phyloP scores from a whole-genome alignment of 805 yeast genomes.

The Candida loeiensis region DNA sequence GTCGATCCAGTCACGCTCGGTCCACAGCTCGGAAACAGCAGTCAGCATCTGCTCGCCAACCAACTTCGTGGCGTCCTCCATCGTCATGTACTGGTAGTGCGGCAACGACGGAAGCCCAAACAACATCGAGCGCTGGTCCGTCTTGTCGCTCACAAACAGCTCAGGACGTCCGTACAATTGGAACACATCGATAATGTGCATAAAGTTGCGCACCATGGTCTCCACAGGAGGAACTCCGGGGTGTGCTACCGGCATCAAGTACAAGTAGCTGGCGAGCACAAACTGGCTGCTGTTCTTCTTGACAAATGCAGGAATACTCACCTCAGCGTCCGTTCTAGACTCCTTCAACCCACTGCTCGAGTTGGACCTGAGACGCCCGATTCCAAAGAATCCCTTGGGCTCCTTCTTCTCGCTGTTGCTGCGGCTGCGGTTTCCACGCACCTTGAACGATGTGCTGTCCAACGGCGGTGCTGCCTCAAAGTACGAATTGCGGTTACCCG shows the following conservation, averaged over 20 bases:
- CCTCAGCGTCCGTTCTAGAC: too few species aligned
- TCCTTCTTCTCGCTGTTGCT: not conserved
- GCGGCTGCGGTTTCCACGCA: constrained; percentile 6
- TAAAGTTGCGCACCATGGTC: constrained; percentile 64
- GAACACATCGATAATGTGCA: constrained; percentile 70
- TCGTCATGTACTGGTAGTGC: constrained; percentile 52
- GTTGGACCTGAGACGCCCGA: constrained; percentile 1
- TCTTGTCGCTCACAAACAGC: constrained; percentile 69
- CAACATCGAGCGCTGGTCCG: constrained; percentile 59
- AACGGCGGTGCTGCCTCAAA: constrained; percentile 7
- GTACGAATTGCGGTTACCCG: constrained; percentile 4
- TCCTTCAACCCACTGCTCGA: too few species aligned
- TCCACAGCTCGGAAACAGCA: constrained; percentile 25
- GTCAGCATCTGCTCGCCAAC: constrained; percentile 17
- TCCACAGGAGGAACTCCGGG: constrained; percentile 70
- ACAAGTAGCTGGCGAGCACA: constrained; percentile 42
- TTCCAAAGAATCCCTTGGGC: not conserved
- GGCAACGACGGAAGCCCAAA: constrained; percentile 78
- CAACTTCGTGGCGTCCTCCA: constrained; percentile 21
- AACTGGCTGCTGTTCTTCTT: constrained; percentile 27
- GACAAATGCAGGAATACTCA: constrained; percentile 21
- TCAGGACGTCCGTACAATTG: constrained; percentile 72
- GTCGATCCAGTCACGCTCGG: constrained; percentile 25
- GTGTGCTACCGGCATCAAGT: constrained; percentile 70
- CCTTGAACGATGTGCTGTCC: constrained; percentile 1